Evolutionary conservation across 108 stramenopile species (phyloP), one percentile per base, ranked within the genome.

Genomic region (Nannochloropsis salina): DNA sequence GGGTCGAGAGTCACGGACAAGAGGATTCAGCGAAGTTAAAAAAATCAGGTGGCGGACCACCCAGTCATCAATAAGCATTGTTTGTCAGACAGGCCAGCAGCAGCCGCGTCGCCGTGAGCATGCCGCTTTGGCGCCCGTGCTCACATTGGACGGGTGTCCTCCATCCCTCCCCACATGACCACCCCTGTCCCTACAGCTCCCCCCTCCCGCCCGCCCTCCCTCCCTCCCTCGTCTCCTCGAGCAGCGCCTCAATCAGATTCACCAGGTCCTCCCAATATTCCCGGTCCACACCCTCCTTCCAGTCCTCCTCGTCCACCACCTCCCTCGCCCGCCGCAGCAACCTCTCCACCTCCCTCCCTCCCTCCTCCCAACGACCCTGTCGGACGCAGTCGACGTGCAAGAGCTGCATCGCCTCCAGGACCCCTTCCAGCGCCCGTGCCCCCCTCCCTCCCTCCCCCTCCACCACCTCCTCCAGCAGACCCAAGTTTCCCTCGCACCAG

Each of bases 351-450:
- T 74, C 61, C 61, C 61, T 74, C 5, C 61, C 61, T 2, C 61
- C 61, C n/a, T n/a, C n/a, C n/a, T n/a, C n/a, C 61, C 61, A 74
- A 74, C n/a, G 61, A 15, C 61, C 61, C 2, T 88, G 83, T 12
- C 31, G n/a, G 15, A 74, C 51, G 84, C 87, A 88, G 42, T 45
- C 83, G 41, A 44, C 43, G 9, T 83, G 41, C 15, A 88, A 84
- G 2, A 83, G 80, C 80, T 22, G 41, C 5, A 88, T 11, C 20
- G 84, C 87, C 31, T 84, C 44, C 41, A 84, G 41, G 22, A 83
- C 84, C 44, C 84, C 84, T 80, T 88, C 87, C 80, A 84, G n/a
- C 41, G 79, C 84, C 43, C 5, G 21, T 45, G 84, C 83, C 41
- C 43, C 18, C 44, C 42, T 9, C 9, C 74, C 87, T 21, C 45